Evolutionary conservation across 441 rosid genomes (phyloP).

Genomic region (Gossypium lobatum): DNA sequence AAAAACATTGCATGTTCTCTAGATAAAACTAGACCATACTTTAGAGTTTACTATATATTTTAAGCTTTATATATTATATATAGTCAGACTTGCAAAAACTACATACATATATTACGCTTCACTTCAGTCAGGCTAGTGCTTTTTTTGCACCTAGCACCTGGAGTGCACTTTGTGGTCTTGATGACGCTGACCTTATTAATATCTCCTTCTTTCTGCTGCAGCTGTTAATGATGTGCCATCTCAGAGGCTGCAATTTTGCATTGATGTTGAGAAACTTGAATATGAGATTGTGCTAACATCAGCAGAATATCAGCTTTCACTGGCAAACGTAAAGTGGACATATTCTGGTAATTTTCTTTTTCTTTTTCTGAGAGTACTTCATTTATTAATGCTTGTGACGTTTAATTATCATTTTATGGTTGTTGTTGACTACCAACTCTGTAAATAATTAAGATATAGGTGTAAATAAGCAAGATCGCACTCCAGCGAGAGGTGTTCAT

Average conservation of each 20-base stretch:
- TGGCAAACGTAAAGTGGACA: conserved; percentile 62
- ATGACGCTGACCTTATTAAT: conserved; percentile 4
- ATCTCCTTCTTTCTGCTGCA: conserved; percentile 29
- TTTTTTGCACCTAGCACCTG: not conserved
- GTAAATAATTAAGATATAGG: not conserved
- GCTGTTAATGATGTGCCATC: conserved; percentile 39
- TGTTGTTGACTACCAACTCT: not conserved
- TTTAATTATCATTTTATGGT: conserved; percentile 4
- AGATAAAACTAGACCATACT: not conserved
- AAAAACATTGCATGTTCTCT: not conserved
- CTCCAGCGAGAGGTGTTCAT: not conserved
- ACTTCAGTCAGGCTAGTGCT: not conserved
- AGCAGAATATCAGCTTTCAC: conserved; percentile 76
- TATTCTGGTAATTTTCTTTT: conserved; percentile 47
- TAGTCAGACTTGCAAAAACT: not conserved
- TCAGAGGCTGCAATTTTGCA: conserved; percentile 38
- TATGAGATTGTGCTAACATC: conserved; percentile 75
- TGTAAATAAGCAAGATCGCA: not conserved
- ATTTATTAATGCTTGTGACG: not conserved
- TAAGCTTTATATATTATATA: no score
- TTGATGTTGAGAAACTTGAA: conserved; percentile 70
- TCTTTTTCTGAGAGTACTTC: not conserved
- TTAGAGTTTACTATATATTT: not conserved
- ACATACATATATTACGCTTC: not conserved
- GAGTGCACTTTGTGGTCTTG: not conserved